Conservation (phyloP, 441 rosid genomes). For the Corymbia calophylla region DNA sequence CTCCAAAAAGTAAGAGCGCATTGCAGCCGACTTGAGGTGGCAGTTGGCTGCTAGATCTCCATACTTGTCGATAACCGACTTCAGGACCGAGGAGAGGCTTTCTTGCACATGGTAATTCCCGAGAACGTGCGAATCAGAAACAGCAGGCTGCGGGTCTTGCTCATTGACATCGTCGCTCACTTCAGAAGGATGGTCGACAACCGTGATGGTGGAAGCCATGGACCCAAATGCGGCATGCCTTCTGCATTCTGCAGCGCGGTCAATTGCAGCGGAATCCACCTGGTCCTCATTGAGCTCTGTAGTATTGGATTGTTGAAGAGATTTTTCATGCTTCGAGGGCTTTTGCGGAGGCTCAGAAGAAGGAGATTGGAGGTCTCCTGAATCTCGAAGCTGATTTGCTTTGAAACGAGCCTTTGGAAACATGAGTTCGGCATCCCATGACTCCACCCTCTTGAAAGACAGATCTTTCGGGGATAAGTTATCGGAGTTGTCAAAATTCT, state of each 20-base stretch:
- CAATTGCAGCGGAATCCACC: constrained; percentile 3
- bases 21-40: constrained; percentile 46
- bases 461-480: constrained; percentile 26
- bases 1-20: constrained; percentile 57
- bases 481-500: constrained; percentile 6
- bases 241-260: background rate
- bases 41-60: constrained; percentile 70
- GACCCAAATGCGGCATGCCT: constrained; percentile 6
- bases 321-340: background rate
- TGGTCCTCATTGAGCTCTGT: background rate
- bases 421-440: constrained; percentile 20
- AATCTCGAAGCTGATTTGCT: constrained; percentile 15
- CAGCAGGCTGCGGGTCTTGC: constrained; percentile 24
- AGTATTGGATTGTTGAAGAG: background rate
- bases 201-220: constrained; percentile 26
- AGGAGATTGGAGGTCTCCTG: background rate
- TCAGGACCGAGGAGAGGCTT: constrained; percentile 27
- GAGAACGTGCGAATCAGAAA: constrained; percentile 57
- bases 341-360: background rate
- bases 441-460: constrained; percentile 23
- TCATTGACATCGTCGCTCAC: constrained; percentile 29
- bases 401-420: constrained; percentile 21
- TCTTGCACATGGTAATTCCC: constrained; percentile 58
- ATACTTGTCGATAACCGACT: constrained; percentile 37
- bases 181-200: constrained; percentile 21